These are phyloP conservation scores for Hippophae rhamnoides DNA, from an alignment of 306 rosid species.

Conservation along the genomic window DNA sequence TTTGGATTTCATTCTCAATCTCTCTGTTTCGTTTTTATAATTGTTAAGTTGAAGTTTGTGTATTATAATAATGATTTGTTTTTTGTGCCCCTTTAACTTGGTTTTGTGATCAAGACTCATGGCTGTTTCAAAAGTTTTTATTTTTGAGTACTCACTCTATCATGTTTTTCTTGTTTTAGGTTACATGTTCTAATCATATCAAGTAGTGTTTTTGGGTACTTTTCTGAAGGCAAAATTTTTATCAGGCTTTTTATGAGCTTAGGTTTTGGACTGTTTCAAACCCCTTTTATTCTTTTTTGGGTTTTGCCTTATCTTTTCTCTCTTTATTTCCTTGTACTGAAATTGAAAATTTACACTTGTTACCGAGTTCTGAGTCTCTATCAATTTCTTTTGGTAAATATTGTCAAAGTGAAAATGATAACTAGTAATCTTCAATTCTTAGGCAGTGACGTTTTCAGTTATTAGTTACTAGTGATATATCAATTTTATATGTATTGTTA, in stretches of 20 bases:
- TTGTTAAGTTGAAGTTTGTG: conserved; percentile 25
- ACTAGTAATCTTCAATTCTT: conserved; percentile 4
- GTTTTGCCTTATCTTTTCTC: conserved; percentile 8
- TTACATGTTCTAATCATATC: no score
- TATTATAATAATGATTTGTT: conserved; percentile 18
- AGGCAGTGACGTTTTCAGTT: conserved; percentile 32
- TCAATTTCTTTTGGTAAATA: no score
- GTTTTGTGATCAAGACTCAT: conserved; percentile 34
- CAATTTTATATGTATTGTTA: conserved; percentile 27
- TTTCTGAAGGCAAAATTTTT: no score
- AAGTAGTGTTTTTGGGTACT: no score
- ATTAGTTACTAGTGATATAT: conserved; percentile 6
- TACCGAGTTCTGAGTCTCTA: no score
- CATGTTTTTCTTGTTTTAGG: no score
- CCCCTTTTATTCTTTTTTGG: not conserved
- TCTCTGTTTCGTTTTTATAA: conserved; percentile 5
- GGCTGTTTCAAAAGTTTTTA: conserved; percentile 30
- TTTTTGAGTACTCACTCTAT: conserved; percentile 17
- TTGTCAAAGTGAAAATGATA: no score
- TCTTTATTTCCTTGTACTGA: not conserved
- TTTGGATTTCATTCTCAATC: not conserved
- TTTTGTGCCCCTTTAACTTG: conserved; percentile 18
- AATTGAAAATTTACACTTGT: not conserved
- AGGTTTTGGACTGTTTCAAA: conserved; percentile 40
- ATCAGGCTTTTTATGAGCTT: conserved; percentile 43